These are phyloP conservation scores for Salix viminalis DNA, from an alignment of 345 rosid genomes.

Conservation along the genomic window DNA sequence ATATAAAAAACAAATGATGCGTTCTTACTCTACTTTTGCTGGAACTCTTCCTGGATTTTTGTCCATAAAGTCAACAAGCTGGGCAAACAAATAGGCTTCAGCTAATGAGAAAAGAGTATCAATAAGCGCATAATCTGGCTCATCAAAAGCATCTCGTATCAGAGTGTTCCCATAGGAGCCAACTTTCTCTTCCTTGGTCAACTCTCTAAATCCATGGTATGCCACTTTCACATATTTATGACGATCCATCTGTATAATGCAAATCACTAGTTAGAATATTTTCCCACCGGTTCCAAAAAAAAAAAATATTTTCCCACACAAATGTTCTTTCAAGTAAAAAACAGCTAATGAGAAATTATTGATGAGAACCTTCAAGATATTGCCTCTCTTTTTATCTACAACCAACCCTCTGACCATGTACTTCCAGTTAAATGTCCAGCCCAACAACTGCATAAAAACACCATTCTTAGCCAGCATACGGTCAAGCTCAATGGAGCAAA, in stretches of 20 bases:
- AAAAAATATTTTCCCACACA: background rate
- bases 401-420: slow-evolving; percentile 98
- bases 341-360: background rate
- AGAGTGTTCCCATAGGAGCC: slow-evolving; percentile 77
- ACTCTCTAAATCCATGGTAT: slow-evolving; percentile 89
- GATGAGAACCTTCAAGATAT: slow-evolving; percentile 72
- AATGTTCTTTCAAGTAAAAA: background rate
- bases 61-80: slow-evolving; percentile 88
- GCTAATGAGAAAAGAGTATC: slow-evolving; percentile 97
- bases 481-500: background rate
- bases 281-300: too few relatives aligned
- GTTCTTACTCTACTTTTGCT: slow-evolving; percentile 59
- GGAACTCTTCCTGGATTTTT: slow-evolving; percentile 66
- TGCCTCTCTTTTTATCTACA: slow-evolving; percentile 94
- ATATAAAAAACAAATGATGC: background rate
- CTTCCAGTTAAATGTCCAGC: slow-evolving; percentile 85
- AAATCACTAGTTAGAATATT: slow-evolving; percentile 11
- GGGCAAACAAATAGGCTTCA: slow-evolving; percentile 93
- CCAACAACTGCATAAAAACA: slow-evolving; percentile 51
- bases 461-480: slow-evolving; percentile 3
- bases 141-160: slow-evolving; percentile 83
- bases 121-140: slow-evolving; percentile 92
- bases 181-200: slow-evolving; percentile 90
- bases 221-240: slow-evolving; percentile 98
- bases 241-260: slow-evolving; percentile 76